Conservation (phyloP, 768 basidiomycete species). For the Daedaleopsis sinensis region DNA sequence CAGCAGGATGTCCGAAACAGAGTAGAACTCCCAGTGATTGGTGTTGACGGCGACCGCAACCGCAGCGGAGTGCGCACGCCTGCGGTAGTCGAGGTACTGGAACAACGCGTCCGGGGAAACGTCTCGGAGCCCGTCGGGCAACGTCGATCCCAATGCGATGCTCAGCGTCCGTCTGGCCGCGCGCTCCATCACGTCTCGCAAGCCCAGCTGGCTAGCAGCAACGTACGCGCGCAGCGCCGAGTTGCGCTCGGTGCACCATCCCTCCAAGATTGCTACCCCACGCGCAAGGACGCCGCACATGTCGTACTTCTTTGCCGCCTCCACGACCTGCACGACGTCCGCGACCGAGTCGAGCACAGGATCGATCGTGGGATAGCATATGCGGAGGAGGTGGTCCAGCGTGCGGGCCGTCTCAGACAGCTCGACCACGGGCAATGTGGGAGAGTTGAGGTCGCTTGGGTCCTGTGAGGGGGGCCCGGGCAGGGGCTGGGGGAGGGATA, state of each 20-base stretch:
- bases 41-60: not conserved
- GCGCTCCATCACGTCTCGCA: not conserved
- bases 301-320: constrained; percentile 65
- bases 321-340: constrained; percentile 50
- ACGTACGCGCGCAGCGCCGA: not conserved
- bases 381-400: not conserved
- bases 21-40: not conserved
- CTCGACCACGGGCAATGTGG: not conserved
- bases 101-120: not conserved
- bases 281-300: constrained; percentile 26
- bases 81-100: not conserved
- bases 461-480: not conserved
- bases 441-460: not conserved
- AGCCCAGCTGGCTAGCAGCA: not conserved
- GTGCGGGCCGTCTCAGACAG: not conserved
- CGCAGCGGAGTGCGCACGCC: not conserved
- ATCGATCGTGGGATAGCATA: constrained; percentile 13
- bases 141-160: not conserved
- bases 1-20: not conserved
- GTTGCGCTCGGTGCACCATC: not conserved
- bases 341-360: constrained; percentile 40
- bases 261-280: not conserved
- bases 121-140: not conserved
- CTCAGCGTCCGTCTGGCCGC: not conserved
- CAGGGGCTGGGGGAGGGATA: not conserved